Evolutionary conservation across 2,329 filamentous ascomycete genomes (phyloP).

Genomic region (Fusarium redolens): DNA sequence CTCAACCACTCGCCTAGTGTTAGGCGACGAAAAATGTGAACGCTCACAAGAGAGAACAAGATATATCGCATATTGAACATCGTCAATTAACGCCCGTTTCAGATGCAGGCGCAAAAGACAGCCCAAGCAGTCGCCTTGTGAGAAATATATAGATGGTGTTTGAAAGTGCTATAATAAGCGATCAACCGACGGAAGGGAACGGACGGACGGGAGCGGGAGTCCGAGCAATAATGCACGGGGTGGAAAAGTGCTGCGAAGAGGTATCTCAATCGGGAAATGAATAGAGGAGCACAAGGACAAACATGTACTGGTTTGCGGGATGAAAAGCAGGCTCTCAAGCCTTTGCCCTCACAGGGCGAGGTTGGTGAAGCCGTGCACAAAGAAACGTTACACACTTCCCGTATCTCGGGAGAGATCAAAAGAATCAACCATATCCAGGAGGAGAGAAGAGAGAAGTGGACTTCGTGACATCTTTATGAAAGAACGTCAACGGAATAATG

Average conservation of each 20-base stretch:
- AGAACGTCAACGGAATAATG: neutral
- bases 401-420: neutral
- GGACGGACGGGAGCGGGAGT: neutral
- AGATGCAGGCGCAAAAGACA: neutral
- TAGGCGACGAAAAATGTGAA: neutral
- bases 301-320: neutral
- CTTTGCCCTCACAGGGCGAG: neutral
- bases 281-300: neutral
- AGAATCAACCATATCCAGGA: neutral
- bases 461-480: neutral
- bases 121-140: neutral
- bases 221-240: neutral
- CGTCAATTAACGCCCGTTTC: neutral
- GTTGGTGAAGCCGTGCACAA: neutral
- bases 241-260: neutral
- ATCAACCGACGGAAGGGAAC: neutral
- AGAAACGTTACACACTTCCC: constrained; percentile 8
- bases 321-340: neutral
- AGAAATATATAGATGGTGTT: neutral
- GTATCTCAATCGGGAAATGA: neutral
- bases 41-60: neutral
- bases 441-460: neutral
- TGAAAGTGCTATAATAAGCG: neutral
- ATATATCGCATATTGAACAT: neutral
- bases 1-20: neutral